Percentiles rank a stretch among this genome's conserved stretches.
Evolutionary conservation across 1,284 basidiomycete species (phyloP).

Genomic region (Puccinia coronata): DNA sequence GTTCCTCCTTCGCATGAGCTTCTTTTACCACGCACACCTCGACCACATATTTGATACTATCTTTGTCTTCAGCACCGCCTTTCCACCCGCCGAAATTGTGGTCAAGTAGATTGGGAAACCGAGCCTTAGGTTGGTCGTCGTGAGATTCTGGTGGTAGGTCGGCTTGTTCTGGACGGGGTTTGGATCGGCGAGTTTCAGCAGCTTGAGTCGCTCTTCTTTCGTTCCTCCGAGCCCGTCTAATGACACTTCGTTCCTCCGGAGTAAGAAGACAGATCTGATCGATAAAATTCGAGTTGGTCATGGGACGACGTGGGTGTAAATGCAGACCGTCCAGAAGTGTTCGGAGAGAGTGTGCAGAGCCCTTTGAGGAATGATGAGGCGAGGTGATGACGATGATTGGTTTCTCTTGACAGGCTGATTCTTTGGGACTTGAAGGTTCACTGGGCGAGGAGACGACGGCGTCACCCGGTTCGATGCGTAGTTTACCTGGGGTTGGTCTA

Average conservation of each 20-base stretch:
- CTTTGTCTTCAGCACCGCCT: conserved; percentile 8
- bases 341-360: conserved; percentile 17
- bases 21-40: conserved; percentile 38
- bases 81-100: conserved; percentile 7
- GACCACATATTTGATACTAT: conserved; percentile 42
- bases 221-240: conserved; percentile 32
- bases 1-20: conserved; percentile 22
- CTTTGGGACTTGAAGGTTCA: conserved; percentile 17
- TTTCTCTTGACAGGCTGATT: background rate
- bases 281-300: conserved; percentile 5
- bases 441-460: conserved; percentile 46
- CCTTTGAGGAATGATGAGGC: conserved; percentile 20
- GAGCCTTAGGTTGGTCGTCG: background rate
- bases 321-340: conserved; percentile 18
- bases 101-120: conserved; percentile 13
- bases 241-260: conserved; percentile 30
- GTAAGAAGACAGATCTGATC: conserved; percentile 46
- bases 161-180: background rate
- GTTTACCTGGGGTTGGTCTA: conserved; percentile 15
- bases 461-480: conserved; percentile 41
- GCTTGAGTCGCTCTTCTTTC: conserved; percentile 28
- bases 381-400: conserved; percentile 10
- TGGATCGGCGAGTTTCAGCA: conserved; percentile 9
- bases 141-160: background rate
- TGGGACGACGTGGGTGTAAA: conserved; percentile 11